Evolutionary conservation across 495 filamentous ascomycete species (phyloP).

Genomic region (Trypethelium eluteriae): DNA sequence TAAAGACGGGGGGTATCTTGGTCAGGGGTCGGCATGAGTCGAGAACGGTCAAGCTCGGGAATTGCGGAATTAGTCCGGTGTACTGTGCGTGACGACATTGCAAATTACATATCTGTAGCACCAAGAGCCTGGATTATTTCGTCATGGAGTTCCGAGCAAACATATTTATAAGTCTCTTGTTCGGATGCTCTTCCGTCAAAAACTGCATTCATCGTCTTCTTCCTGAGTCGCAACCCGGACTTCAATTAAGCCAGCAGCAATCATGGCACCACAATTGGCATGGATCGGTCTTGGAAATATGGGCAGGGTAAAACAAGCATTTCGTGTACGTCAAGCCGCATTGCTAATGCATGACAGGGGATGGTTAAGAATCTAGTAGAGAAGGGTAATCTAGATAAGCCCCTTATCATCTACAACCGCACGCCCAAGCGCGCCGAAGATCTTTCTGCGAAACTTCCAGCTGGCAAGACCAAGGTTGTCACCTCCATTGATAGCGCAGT

Average conservation of each 20-base stretch:
- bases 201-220: neutral
- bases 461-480: conserved; percentile 54
- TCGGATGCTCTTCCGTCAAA: neutral
- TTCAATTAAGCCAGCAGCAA: neutral
- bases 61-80: too few species aligned
- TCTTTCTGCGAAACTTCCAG: conserved; percentile 30
- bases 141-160: too few species aligned
- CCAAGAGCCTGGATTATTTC: too few species aligned
- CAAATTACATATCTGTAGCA: too few species aligned
- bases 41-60: too few species aligned
- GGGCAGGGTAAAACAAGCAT: conserved; percentile 57
- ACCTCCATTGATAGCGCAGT: conserved; percentile 59
- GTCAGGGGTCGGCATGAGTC: too few species aligned
- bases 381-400: conserved; percentile 62
- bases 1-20: too few species aligned
- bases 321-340: conserved; percentile 13
- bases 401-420: conserved; percentile 75
- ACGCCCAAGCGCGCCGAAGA: conserved; percentile 35
- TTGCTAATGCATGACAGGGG: conserved; percentile 47
- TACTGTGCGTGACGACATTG: too few species aligned
- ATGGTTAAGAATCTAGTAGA: conserved; percentile 77
- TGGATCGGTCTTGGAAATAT: conserved; percentile 92
- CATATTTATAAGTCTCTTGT: too few species aligned
- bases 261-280: conserved; percentile 58
- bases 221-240: neutral